Evolutionary conservation across 768 basidiomycete species (phyloP), one percentile per base, ranked within the genome.

Genomic region (Mycena albidolilacea): DNA sequence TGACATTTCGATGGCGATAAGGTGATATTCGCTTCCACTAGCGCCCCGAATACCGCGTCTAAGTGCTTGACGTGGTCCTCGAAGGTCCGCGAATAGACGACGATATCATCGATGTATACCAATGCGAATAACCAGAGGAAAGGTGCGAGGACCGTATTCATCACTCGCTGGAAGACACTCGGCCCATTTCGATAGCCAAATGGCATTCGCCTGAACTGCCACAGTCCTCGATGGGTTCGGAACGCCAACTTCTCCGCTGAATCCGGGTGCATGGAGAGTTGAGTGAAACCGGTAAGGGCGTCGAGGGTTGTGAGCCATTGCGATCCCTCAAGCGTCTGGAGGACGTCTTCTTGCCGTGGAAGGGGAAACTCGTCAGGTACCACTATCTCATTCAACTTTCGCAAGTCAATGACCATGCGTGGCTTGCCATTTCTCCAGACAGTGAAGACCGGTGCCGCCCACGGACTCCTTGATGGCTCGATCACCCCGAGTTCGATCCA

Each of bases 41-140:
- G 81, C 0, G 80, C 80, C 80, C 62, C 39, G 0, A 84, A 64
- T 0, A 84, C 81, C 0, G 60, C 12, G 23, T 82, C 83, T 0
- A 84, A 23, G 57, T 84, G 82, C 0, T 41, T 5, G 3, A 80
- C 1, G 64, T 86, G 83, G 1, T 85, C 79, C 0, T 82, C 71
- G 0, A 78, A 79, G 0, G 68, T 71, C 17, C 61, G 48, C 0
- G 81, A 82, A 59, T 78, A 86, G 0, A 85, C 76, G 0, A 86
- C 79, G 1, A 86, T 85, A 50, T 87, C 81, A 46, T 87, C 83
- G 10, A 86, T 84, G 63, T 86, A 87, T 0, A 86, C 85, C 12
- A 84, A 57, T 0, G 82, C 67, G 55, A 85, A 85, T 0, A 84
- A 64, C 84, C 84, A 85, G 1, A 86, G 74, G 55, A 73, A 85